These are phyloP conservation scores for Candida xiaguanensis DNA, from an alignment of 805 yeast species.

Conservation along the genomic window DNA sequence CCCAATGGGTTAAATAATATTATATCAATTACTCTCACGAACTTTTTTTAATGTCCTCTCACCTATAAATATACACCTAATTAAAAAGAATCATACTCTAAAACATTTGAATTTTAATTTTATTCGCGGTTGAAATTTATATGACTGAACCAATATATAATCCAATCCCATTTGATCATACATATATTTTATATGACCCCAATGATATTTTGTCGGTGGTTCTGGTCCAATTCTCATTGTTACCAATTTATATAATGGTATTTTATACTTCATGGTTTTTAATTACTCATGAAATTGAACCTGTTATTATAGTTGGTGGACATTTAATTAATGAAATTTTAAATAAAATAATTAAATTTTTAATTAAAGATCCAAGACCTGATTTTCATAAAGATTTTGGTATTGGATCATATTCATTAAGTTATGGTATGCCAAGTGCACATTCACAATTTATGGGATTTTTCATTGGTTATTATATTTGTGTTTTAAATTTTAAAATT, in stretches of 20 bases:
- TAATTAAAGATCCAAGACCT: conserved; percentile 76
- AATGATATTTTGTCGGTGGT: conserved; percentile 54
- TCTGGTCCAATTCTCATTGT: conserved; percentile 69
- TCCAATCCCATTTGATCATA: conserved; percentile 74
- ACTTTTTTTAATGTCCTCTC: conserved; percentile 4
- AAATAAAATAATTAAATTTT: conserved; percentile 63
- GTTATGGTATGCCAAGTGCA: conserved; percentile 96
- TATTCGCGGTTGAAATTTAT: too few species aligned
- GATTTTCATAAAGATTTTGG: conserved; percentile 44
- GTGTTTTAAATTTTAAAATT: conserved; percentile 44
- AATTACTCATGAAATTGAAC: conserved; percentile 78
- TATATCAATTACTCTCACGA: background rate
- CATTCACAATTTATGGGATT: conserved; percentile 96
- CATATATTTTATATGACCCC: conserved; percentile 77
- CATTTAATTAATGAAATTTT: conserved; percentile 74
- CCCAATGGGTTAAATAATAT: conserved; percentile 3
- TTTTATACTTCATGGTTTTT: conserved; percentile 84
- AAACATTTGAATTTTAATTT: too few species aligned
- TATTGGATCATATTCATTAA: conserved; percentile 45
- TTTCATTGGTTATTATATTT: conserved; percentile 54
- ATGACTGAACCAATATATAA: conserved; percentile 12
- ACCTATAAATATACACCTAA: background rate
- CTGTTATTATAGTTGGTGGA: conserved; percentile 79
- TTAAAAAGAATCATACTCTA: background rate
- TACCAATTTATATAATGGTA: conserved; percentile 75